Conservation (phyloP, 225 moss, liverwort and hornwort genomes). For the Marchantia paleacea region DNA sequence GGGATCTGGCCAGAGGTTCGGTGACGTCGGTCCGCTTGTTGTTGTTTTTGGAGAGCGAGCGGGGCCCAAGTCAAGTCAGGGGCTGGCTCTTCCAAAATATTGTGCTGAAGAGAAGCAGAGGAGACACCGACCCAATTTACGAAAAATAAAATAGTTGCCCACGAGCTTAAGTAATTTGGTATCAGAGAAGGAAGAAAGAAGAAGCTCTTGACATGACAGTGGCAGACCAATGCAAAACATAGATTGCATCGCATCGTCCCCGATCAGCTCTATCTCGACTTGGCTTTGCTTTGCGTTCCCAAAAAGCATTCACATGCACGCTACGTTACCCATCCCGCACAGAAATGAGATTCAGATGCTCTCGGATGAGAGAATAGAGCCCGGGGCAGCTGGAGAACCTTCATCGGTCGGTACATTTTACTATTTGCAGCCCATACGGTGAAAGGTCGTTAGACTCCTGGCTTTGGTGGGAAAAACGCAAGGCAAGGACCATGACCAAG, state of each 20-base stretch:
- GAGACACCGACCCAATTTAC: neutral
- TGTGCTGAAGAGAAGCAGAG: neutral
- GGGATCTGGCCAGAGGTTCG: neutral
- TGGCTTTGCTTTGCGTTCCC: neutral
- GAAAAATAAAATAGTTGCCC: neutral
- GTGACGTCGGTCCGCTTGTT: neutral
- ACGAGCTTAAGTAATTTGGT: neutral
- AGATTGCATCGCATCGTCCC: neutral
- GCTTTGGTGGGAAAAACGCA: neutral
- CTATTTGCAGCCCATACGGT: neutral
- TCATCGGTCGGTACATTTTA: constrained; percentile 2
- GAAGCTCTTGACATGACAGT: neutral
- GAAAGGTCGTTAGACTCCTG: neutral
- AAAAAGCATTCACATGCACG: constrained; percentile 6
- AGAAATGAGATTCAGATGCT: constrained; percentile 3
- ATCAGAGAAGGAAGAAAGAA: neutral
- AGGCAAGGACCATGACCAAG: neutral
- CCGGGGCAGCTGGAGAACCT: constrained; percentile 1
- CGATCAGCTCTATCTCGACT: neutral
- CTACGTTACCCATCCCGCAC: neutral
- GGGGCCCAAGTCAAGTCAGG: neutral
- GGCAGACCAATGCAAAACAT: neutral
- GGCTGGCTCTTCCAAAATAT: neutral
- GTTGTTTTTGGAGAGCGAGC: too few relatives aligned
- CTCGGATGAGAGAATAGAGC: constrained; percentile 2